Evolutionary conservation across 345 rosid species (phyloP).

Genomic region (Gossypium sturtianum): DNA sequence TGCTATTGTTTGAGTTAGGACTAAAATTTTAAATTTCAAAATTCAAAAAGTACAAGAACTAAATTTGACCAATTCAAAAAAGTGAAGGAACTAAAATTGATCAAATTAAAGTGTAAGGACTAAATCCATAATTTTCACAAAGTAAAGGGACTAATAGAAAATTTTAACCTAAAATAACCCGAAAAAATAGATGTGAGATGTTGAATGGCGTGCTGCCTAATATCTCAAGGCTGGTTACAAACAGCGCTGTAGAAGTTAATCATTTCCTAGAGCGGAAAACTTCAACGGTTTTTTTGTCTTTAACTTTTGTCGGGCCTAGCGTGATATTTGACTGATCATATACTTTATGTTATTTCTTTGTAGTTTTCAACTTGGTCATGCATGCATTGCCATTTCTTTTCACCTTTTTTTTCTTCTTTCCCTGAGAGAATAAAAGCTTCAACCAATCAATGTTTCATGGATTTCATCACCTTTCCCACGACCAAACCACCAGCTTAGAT

Average conservation of each 20-base stretch:
- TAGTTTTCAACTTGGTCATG: neutral
- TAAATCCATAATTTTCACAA: too few relatives aligned
- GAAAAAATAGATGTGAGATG: neutral
- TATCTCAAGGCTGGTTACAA: neutral
- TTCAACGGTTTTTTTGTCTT: neutral
- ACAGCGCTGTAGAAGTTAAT: neutral
- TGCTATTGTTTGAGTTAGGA: too few relatives aligned
- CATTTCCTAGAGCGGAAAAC: neutral
- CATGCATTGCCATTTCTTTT: neutral
- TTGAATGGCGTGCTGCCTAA: neutral
- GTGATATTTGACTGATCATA: neutral
- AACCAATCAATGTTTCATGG: conserved; percentile 9
- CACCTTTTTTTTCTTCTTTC: neutral
- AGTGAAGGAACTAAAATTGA: too few relatives aligned
- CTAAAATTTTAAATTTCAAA: too few relatives aligned
- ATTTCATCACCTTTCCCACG: conserved; percentile 1
- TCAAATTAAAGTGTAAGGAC: too few relatives aligned
- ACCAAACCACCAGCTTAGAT: neutral
- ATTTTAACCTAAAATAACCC: too few relatives aligned
- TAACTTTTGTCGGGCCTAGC: neutral
- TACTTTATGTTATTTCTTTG: neutral
- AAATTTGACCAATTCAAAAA: too few relatives aligned
- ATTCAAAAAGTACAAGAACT: too few relatives aligned
- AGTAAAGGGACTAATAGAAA: too few relatives aligned
- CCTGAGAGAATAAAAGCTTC: neutral